Evolutionary conservation across 2,329 filamentous ascomycete species (phyloP).

Genomic region (Talaromyces pinophilus): DNA sequence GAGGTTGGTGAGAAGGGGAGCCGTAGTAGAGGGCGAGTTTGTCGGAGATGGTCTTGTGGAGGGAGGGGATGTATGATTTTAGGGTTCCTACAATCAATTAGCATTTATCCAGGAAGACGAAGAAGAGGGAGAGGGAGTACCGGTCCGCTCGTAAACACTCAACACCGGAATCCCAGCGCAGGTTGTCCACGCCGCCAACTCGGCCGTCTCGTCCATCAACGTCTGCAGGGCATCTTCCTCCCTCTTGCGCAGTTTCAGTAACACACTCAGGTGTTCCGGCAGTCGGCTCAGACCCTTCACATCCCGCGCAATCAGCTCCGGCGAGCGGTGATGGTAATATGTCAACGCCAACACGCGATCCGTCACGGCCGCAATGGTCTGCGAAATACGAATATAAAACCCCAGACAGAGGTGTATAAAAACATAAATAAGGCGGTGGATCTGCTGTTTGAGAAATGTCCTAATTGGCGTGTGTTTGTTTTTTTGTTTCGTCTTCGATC

Average conservation of each 20-base stretch:
- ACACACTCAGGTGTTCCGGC: constrained; percentile 83
- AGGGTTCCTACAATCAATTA: constrained; percentile 65
- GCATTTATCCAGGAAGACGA: neutral
- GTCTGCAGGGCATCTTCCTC: constrained; percentile 76
- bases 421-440: constrained; percentile 49
- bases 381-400: constrained; percentile 78
- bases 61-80: constrained; percentile 83
- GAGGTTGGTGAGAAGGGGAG: constrained; percentile 62
- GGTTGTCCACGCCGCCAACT: constrained; percentile 90
- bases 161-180: constrained; percentile 84
- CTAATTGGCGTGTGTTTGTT: constrained; percentile 40
- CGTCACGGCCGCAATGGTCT: constrained; percentile 74
- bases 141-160: constrained; percentile 89
- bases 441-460: constrained; percentile 46
- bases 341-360: constrained; percentile 79
- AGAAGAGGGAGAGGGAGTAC: constrained; percentile 46
- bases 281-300: constrained; percentile 71
- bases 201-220: constrained; percentile 85
- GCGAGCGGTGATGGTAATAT: constrained; percentile 94
- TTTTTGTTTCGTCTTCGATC: constrained; percentile 10
- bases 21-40: constrained; percentile 90
- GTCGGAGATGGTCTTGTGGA: constrained; percentile 74
- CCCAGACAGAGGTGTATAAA: constrained; percentile 75
- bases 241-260: constrained; percentile 67
- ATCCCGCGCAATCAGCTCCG: constrained; percentile 87